Base-by-base conservation (phyloP, 495 filamentous ascomycete species). In the Talaromyces adpressus region DNA sequence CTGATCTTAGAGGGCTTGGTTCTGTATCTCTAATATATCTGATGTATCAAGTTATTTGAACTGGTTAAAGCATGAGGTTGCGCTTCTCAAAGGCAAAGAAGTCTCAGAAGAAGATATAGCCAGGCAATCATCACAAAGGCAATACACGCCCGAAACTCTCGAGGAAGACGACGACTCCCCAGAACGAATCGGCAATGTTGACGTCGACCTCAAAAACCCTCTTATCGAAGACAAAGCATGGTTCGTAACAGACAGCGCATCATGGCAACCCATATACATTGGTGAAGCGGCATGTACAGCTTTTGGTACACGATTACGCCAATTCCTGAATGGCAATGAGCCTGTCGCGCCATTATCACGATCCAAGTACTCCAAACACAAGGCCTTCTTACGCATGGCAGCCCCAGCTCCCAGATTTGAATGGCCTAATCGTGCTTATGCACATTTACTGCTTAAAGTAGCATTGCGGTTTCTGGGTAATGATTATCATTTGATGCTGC, bases 181-280 rank as follows among this genome's bases (percentile, higher is more conserved):
- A 49, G 45, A 49, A 20, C 7, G 45, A 49, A 20, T 49, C 45
- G 45, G 51, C 47, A 64, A 54, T 53, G 29, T 57, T 4, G 66
- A 66, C 41, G 62, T 36, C 18, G 62, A 62, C 62, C 64, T 74
- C 9, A 71, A 68, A 51, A 73, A 73, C 22, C 70, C 74, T 12
- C 69, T 77, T 34, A 39, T 73, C 0, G 69, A 72, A 12, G 67
- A 76, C 32, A 61, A 67, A 18, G 73, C 71, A 27, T 75, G 75
- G 72, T 76, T 76, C 16, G 66, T 73, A 11, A 67, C 70, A 57
- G 70, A 73, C 47, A 67, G 71, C 54, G 63, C 68, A 4, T 72
- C 70, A 2, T 49, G 65, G 16, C 73, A 69, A 6, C 73, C 74
- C 9, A 65, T 67, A 4, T 61, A 65, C 18, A 65, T 67, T 29